Evolutionary conservation across 2,329 filamentous ascomycete genomes (phyloP).

Genomic region (Penicillium sp.): DNA sequence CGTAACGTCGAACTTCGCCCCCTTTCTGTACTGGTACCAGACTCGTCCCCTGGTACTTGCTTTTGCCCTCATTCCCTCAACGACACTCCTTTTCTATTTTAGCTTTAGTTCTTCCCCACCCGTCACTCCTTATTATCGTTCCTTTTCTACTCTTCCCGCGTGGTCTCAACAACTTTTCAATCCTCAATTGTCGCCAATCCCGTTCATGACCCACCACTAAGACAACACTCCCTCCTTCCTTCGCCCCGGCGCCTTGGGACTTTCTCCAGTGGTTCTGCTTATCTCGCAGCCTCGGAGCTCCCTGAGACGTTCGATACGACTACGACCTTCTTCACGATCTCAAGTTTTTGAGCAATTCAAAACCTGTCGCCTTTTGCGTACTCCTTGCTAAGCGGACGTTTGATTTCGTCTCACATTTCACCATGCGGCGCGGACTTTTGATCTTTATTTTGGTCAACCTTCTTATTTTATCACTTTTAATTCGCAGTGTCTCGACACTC

Average conservation of each 20-base stretch:
- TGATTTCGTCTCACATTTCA: conserved; percentile 21
- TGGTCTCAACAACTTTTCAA: neutral
- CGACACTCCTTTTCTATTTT: conserved; percentile 18
- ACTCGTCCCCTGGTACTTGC: conserved; percentile 2
- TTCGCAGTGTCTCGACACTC: conserved; percentile 69
- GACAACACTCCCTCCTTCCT: neutral
- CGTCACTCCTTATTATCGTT: conserved; percentile 24
- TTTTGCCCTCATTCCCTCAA: conserved; percentile 27
- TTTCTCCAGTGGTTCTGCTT: neutral
- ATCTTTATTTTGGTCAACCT: conserved; percentile 67
- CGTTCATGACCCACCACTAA: conserved; percentile 2
- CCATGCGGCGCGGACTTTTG: conserved; percentile 61
- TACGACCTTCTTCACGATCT: neutral
- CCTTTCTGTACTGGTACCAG: conserved; percentile 1
- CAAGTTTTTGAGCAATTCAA: neutral
- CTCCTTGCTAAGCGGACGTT: neutral
- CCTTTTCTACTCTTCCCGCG: neutral
- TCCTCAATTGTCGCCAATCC: neutral
- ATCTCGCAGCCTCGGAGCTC: neutral
- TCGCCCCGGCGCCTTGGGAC: neutral
- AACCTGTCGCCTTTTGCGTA: neutral
- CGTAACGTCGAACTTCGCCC: neutral
- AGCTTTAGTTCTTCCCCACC: conserved; percentile 20
- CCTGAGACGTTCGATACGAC: neutral
- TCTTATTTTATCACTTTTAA: conserved; percentile 62